phyloP scores from a whole-genome alignment of 257 asterid species.

The Linaria vulgaris region DNA sequence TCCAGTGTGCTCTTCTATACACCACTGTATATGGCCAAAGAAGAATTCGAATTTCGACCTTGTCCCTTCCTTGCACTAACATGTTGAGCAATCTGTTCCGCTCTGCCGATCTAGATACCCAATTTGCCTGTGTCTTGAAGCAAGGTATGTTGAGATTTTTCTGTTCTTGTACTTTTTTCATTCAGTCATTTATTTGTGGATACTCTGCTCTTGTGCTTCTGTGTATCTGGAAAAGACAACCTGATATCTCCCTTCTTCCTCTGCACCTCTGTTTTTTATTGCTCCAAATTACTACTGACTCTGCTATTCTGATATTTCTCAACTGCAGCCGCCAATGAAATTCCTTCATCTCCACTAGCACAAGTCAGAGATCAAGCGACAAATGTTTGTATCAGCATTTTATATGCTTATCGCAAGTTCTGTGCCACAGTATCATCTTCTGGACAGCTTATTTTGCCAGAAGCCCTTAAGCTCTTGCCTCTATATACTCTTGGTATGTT shows the following conservation, averaged over 20 bases:
- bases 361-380: conserved; percentile 93
- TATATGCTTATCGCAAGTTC: conserved; percentile 87
- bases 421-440: conserved; percentile 94
- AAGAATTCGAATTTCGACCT: conserved; percentile 92
- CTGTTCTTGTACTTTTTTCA: conserved; percentile 17
- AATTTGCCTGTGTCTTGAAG: conserved; percentile 80
- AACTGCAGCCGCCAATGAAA: conserved; percentile 79
- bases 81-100: conserved; percentile 93
- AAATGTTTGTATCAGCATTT: conserved; percentile 79
- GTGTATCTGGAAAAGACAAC: conserved; percentile 17
- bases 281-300: conserved; percentile 14
- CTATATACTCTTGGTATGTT: conserved; percentile 84
- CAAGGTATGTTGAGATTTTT: conserved; percentile 54
- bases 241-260: background rate
- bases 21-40: conserved; percentile 94
- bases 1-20: conserved; percentile 95
- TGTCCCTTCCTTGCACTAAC: conserved; percentile 89
- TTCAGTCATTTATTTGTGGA: conserved; percentile 7
- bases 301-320: conserved; percentile 28
- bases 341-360: conserved; percentile 70
- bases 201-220: conserved; percentile 11
- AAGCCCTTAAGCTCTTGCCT: conserved; percentile 95
- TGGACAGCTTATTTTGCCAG: conserved; percentile 97
- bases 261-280: conserved; percentile 14
- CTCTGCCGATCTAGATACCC: conserved; percentile 94